These are phyloP conservation scores for Phoenix roebelenii DNA, from an alignment of 176 grass and related monocot species.

Conservation along the genomic window DNA sequence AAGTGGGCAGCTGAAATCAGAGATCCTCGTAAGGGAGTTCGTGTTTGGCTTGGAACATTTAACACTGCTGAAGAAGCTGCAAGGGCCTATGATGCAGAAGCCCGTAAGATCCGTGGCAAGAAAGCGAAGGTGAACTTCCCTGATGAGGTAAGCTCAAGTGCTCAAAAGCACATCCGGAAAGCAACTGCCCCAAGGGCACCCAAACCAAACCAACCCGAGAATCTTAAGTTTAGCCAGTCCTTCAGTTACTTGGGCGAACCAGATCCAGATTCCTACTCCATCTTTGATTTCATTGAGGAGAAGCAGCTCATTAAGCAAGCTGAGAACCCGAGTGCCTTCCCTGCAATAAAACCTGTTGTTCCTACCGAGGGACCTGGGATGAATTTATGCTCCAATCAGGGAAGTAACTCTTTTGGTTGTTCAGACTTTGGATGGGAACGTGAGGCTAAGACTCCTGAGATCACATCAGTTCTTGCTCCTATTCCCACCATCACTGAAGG, in stretches of 20 bases:
- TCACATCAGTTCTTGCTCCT: constrained; percentile 31
- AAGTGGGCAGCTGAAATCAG: constrained; percentile 87
- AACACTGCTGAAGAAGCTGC: constrained; percentile 26
- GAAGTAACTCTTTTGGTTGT: constrained; percentile 42
- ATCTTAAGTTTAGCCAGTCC: constrained; percentile 10
- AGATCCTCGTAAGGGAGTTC: constrained; percentile 35
- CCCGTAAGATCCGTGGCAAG: constrained; percentile 13
- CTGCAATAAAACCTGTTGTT: constrained; percentile 12
- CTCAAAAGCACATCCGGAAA: constrained; percentile 20
- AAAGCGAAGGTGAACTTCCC: constrained; percentile 22
- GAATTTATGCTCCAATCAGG: constrained; percentile 42
- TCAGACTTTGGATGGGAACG: constrained; percentile 39
- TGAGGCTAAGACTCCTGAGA: constrained; percentile 37
- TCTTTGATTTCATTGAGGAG: constrained; percentile 36
- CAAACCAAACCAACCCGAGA: constrained; percentile 19
- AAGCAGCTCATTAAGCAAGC: constrained; percentile 21
- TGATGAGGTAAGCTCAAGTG: constrained; percentile 1
- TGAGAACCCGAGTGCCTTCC: constrained; percentile 15
- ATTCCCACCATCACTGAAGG: constrained; percentile 12
- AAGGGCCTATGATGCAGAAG: constrained; percentile 14
- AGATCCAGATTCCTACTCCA: constrained; percentile 42
- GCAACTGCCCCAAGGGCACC: constrained; percentile 15
- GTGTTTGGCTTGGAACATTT: constrained; percentile 20
- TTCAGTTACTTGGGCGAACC: constrained; percentile 22
- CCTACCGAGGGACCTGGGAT: constrained; percentile 11